These are phyloP conservation scores for Chrysoporthe cubensis DNA, from an alignment of 2,329 filamentous ascomycete species.

Conservation along the genomic window DNA sequence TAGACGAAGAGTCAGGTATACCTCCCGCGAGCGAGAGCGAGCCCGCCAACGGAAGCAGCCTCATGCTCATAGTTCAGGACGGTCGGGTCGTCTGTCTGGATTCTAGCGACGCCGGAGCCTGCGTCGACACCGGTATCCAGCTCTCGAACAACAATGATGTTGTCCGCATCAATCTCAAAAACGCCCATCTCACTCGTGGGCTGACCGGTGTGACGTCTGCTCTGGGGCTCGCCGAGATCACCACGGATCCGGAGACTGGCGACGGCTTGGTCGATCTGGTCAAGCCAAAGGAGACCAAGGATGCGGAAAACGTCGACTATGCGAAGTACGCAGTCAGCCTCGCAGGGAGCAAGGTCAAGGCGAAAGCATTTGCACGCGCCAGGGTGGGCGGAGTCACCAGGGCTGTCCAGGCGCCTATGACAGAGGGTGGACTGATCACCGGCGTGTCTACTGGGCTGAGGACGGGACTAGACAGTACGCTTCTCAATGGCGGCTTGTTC, in stretches of 20 bases:
- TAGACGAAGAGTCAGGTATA: slow-evolving; percentile 33
- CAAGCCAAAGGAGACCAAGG: slow-evolving; percentile 28
- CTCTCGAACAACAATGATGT: slow-evolving; percentile 31
- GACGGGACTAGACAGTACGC: slow-evolving; percentile 41
- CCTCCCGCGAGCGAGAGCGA: neutral
- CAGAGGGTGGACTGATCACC: slow-evolving; percentile 37
- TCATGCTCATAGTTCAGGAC: slow-evolving; percentile 45
- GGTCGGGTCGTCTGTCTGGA: slow-evolving; percentile 47
- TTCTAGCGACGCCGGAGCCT: slow-evolving; percentile 33
- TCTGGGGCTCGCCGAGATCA: slow-evolving; percentile 56
- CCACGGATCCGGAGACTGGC: slow-evolving; percentile 46
- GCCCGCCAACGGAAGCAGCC: slow-evolving; percentile 26
- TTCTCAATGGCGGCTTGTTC: slow-evolving; percentile 47
- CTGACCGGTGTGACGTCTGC: slow-evolving; percentile 52
- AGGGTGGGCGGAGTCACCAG: slow-evolving; percentile 49
- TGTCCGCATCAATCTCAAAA: slow-evolving; percentile 42
- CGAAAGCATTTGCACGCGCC: slow-evolving; percentile 44
- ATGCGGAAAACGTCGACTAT: slow-evolving; percentile 39
- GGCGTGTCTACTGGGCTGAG: slow-evolving; percentile 49
- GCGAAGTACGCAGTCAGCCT: slow-evolving; percentile 47
- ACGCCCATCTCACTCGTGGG: slow-evolving; percentile 54
- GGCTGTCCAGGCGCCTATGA: slow-evolving; percentile 45
- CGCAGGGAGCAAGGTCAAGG: slow-evolving; percentile 36
- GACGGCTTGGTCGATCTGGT: slow-evolving; percentile 47
- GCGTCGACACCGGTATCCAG: slow-evolving; percentile 35